Evolutionary conservation across 148 eudicot genomes (phyloP).

Genomic region (Diospyros kaki): DNA sequence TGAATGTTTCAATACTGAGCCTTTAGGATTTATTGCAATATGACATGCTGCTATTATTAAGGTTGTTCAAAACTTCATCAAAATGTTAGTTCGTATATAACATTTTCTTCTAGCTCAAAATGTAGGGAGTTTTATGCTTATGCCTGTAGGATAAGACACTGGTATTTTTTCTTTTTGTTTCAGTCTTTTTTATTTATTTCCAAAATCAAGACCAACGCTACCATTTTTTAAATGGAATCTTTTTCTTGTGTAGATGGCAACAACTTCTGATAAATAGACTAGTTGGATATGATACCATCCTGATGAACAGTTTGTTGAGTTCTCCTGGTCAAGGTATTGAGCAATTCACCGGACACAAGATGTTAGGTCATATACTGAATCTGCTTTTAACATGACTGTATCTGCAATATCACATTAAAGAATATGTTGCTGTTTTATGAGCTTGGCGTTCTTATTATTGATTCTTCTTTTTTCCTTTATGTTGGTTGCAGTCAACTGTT

Average conservation of each 20-base stretch:
- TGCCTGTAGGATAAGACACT: background rate
- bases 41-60: background rate
- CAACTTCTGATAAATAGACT: constrained; percentile 93
- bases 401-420: background rate
- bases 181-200: too few species aligned
- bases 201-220: background rate
- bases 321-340: constrained; percentile 82
- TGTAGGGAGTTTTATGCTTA: background rate
- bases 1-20: background rate
- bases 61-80: background rate
- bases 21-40: background rate
- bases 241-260: constrained; percentile 75
- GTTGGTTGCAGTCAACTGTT: background rate
- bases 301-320: constrained; percentile 91
- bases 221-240: background rate
- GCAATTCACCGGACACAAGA: background rate
- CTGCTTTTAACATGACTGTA: background rate
- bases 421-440: background rate
- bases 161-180: background rate
- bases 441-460: background rate
- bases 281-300: constrained; percentile 94
- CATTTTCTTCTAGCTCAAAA: background rate
- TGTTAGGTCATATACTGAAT: background rate
- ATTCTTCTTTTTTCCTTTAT: background rate
- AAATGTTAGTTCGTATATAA: background rate